Conservation (phyloP, 2,329 filamentous ascomycete genomes). For the Pezizomycotina sp. region DNA sequence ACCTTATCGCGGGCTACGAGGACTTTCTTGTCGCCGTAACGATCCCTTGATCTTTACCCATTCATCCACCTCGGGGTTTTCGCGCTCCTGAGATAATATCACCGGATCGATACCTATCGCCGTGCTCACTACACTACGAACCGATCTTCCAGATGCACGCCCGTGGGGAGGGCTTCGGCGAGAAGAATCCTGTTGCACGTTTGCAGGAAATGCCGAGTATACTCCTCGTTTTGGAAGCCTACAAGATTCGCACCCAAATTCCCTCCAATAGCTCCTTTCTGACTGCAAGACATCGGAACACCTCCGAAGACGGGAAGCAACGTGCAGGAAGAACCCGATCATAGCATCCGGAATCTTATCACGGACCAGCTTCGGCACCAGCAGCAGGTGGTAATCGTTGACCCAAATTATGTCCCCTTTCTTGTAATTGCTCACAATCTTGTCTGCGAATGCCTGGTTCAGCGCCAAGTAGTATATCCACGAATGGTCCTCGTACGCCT, state of each 20-base stretch:
- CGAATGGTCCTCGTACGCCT: constrained; percentile 91
- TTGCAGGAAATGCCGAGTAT: constrained; percentile 83
- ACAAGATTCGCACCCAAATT: constrained; percentile 85
- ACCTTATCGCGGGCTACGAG: constrained; percentile 82
- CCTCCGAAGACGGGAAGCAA: constrained; percentile 93
- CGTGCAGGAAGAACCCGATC: constrained; percentile 91
- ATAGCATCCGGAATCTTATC: constrained; percentile 81
- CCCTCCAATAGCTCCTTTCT: constrained; percentile 78
- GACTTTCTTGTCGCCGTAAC: constrained; percentile 73
- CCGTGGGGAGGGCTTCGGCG: constrained; percentile 78
- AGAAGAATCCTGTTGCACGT: constrained; percentile 81
- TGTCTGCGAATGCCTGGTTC: constrained; percentile 84
- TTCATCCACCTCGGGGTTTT: constrained; percentile 53
- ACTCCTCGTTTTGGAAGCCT: constrained; percentile 86
- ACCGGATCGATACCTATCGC: constrained; percentile 84
- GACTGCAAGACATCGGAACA: constrained; percentile 79
- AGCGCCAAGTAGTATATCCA: constrained; percentile 89
- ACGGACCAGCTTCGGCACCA: constrained; percentile 78
- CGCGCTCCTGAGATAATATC: constrained; percentile 53
- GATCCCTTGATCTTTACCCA: constrained; percentile 71
- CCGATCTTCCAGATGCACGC: constrained; percentile 77
- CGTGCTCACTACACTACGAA: constrained; percentile 77
- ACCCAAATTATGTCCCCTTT: constrained; percentile 85
- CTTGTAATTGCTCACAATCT: constrained; percentile 83
- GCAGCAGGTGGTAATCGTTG: constrained; percentile 83